phyloP scores from a whole-genome alignment of 2,329 filamentous ascomycete genomes.

The Sclerotinia sclerotiorum region DNA sequence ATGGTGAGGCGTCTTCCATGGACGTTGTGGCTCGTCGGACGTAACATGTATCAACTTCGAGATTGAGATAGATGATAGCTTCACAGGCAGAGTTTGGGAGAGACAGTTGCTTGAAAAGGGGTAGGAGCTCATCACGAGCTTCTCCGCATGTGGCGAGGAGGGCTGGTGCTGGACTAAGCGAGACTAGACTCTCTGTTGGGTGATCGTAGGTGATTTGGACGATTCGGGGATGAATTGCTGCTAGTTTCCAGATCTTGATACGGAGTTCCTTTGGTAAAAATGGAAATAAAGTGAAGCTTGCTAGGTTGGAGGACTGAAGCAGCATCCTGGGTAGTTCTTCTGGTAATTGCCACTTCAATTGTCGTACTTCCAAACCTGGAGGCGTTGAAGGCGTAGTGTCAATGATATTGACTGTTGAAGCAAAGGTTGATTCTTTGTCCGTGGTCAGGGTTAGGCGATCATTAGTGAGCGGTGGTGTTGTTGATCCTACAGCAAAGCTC shows the following conservation, averaged over 20 bases:
- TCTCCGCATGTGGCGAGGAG: conserved; percentile 11
- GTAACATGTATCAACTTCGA: conserved; percentile 9
- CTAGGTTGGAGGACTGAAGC: conserved; percentile 2
- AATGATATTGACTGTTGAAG: not conserved
- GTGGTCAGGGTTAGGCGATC: not conserved
- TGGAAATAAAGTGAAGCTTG: conserved; percentile 10
- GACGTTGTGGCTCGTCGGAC: conserved; percentile 13
- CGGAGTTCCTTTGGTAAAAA: conserved; percentile 14
- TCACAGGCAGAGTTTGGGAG: not conserved
- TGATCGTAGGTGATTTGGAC: conserved; percentile 17
- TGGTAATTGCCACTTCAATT: conserved; percentile 12
- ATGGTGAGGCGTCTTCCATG: conserved; percentile 7
- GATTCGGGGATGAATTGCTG: not conserved
- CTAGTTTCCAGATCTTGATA: conserved; percentile 14
- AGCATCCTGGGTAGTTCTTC: conserved; percentile 10
- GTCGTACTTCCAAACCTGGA: not conserved
- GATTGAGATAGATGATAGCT: conserved; percentile 4
- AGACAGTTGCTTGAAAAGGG: not conserved
- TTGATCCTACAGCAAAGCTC: not conserved
- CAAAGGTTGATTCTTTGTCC: not conserved
- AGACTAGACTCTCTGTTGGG: conserved; percentile 4
- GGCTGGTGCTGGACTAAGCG: conserved; percentile 15
- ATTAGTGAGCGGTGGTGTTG: not conserved
- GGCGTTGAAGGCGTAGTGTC: not conserved
- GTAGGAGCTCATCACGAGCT: not conserved